Evolutionary conservation across 148 eudicot species (phyloP), one percentile per base, ranked within the genome.

Genomic region (Cornus controversa): DNA sequence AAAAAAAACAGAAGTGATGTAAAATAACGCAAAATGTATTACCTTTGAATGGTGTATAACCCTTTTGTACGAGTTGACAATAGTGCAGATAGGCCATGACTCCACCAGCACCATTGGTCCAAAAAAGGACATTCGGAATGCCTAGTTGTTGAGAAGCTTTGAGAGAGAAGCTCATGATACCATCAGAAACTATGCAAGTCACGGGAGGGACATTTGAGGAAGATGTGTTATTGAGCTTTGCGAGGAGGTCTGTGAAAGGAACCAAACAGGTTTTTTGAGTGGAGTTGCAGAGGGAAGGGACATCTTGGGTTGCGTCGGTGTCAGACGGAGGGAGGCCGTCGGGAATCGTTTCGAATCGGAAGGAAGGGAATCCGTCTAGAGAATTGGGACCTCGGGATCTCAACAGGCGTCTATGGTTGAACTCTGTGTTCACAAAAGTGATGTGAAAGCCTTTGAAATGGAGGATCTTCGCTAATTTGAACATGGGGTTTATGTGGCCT

Each of bases 401-500:
- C 26, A 65, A 36, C 2, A 69, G 72, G 26, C 50, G 72, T 2
- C 27, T 40, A 5, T 34, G 45, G 26, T 69, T 69, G 72, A 6
- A 42, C 23, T 69, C 72, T 1, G 50, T 69, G 72, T 69, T 34
- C 20, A 69, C 26, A 23, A 69, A 69, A 24, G 72, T 69, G 72
- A 69, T 69, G 72, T 69, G 72, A 3, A 69, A 34, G 45, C 72
- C 72, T 29, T 10, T 34, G 47, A 5, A 16, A n/a, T 69, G 45
- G 45, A 69, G 72, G 23, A 69, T 8, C 72, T 69, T 69, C 13
- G 72, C 47, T 15, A 69, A 16, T 23, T 31, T 69, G 22, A 69
- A 4, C 72, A 69, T 69, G 8, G 72, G 72, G n/a, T 69, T 69
- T 31, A 69, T 34, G 72, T 69, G 72, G 45, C 72, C 72, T 69